A percentile compares a stretch with the other conserved stretches of the same genome.
Conservation (phyloP, 306 rosid species). For the Ceratonia siliqua region DNA sequence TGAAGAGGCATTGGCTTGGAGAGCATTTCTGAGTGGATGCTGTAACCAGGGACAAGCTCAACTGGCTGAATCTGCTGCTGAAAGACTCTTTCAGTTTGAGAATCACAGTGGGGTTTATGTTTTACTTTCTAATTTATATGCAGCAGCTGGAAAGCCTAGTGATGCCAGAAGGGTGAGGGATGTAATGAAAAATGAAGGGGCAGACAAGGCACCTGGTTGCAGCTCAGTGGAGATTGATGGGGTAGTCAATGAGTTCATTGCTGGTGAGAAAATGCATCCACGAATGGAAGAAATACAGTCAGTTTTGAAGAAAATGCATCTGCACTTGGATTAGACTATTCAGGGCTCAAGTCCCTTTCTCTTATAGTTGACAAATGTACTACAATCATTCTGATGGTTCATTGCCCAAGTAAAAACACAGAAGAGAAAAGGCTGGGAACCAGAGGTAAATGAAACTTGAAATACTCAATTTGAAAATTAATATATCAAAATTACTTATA, state of each 20-base stretch:
- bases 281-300: conserved; percentile 52
- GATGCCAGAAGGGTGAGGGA: conserved; percentile 65
- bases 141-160: conserved; percentile 48
- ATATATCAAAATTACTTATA: neutral
- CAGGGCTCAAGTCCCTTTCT: neutral
- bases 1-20: conserved; percentile 72
- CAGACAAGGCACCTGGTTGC: conserved; percentile 70
- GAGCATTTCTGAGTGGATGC: conserved; percentile 79
- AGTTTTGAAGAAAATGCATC: conserved; percentile 53
- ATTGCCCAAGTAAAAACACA: neutral
- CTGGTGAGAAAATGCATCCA: conserved; percentile 58
- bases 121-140: conserved; percentile 66
- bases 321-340: conserved; percentile 35
- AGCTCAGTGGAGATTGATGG: conserved; percentile 70
- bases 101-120: conserved; percentile 61
- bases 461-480: neutral
- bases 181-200: conserved; percentile 59
- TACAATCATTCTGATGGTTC: neutral
- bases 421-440: neutral
- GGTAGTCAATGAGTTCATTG: conserved; percentile 62
- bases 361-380: neutral
- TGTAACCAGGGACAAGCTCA: conserved; percentile 62
- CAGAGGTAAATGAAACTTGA: neutral
- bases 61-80: conserved; percentile 60
- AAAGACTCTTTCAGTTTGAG: conserved; percentile 47